These are phyloP conservation scores for Penicillium oxalicum DNA, from an alignment of 2,329 filamentous ascomycete species.

Conservation along the genomic window DNA sequence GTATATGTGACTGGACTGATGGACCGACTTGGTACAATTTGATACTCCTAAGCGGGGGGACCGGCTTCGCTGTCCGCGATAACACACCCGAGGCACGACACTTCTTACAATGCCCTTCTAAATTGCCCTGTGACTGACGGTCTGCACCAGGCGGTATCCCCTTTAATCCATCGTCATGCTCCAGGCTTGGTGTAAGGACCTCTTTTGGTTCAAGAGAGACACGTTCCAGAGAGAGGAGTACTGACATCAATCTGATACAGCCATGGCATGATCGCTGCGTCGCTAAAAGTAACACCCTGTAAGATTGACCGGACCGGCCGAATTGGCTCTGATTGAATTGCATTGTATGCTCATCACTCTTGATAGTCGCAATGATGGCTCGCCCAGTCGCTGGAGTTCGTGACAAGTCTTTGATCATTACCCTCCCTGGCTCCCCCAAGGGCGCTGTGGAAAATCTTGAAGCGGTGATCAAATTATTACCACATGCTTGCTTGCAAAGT, in stretches of 20 bases:
- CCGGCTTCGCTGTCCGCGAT: slow-evolving; percentile 82
- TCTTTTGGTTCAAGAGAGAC: slow-evolving; percentile 19
- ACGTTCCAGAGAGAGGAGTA: neutral
- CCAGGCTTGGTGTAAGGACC: slow-evolving; percentile 68
- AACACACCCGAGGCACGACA: slow-evolving; percentile 72
- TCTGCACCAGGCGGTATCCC: slow-evolving; percentile 60
- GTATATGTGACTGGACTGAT: slow-evolving; percentile 70
- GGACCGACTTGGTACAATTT: slow-evolving; percentile 59
- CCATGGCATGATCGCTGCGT: slow-evolving; percentile 89
- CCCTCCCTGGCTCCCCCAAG: slow-evolving; percentile 89
- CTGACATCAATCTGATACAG: slow-evolving; percentile 32
- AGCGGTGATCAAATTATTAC: slow-evolving; percentile 79
- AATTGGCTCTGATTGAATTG: neutral
- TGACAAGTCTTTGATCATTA: slow-evolving; percentile 75
- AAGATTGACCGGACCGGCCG: slow-evolving; percentile 36
- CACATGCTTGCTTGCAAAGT: slow-evolving; percentile 89
- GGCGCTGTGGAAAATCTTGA: slow-evolving; percentile 91
- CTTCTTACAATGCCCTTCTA: neutral
- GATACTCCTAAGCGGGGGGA: slow-evolving; percentile 84
- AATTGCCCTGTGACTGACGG: slow-evolving; percentile 11
- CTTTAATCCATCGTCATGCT: slow-evolving; percentile 76
- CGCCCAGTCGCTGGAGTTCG: slow-evolving; percentile 84
- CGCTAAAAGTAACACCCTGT: slow-evolving; percentile 84
- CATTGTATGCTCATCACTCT: slow-evolving; percentile 16
- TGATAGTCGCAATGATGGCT: slow-evolving; percentile 87